Base-by-base conservation (phyloP, 2,329 filamentous ascomycete genomes). In the Penicillium olsonii region DNA sequence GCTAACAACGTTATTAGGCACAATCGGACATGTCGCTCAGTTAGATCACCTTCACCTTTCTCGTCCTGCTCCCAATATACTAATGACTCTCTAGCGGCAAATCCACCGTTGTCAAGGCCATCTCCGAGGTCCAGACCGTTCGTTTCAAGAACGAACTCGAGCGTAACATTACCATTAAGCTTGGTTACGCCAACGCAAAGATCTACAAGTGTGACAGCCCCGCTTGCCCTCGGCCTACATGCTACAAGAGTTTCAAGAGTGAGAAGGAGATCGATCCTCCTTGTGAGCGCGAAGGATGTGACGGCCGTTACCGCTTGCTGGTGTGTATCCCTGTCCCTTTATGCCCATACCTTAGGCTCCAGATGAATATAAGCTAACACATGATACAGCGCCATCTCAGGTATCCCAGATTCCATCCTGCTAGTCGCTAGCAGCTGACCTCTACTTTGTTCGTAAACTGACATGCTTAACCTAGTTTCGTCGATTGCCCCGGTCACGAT, bases 71-170 rank as follows among this genome's bases (percentile, higher is more conserved):
- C 17, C 22, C 35, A 34, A 14, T 20, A 37, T 22, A 45, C 47
- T 50, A 40, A 50, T 37, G 12, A 20, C 5, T 18, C 15, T 19
- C 5, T 37, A 48, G 53, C 87, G 92, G 92, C 71, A 97, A 97
- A 75, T 96, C 90, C 54, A 99, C 94, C 18, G 94, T 99, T 42
- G 94, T 99, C 66, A 99, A 99, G 82, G 94, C 94, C 66, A 97
- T 99, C 66, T 97, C 94, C 2, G 94, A 94, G 56, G 94, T 99
- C 57, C 94, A 99, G 82, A 99, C 94, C 15, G 94, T 99, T 69
- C 85, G 94, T 63, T 99, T 99, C 83, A 99, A 99, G 87, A 99
- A 97, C 79, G 94, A 99, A 78, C 79, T 96, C 77, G 95, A 97
- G 78, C 84, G 94, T 69, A 99, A 99, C 75, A 99, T 99, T 69